Percentiles rank a stretch among this genome's conserved stretches.
Conservation (phyloP, 2,329 filamentous ascomycete genomes). For the Beauveria australis region DNA sequence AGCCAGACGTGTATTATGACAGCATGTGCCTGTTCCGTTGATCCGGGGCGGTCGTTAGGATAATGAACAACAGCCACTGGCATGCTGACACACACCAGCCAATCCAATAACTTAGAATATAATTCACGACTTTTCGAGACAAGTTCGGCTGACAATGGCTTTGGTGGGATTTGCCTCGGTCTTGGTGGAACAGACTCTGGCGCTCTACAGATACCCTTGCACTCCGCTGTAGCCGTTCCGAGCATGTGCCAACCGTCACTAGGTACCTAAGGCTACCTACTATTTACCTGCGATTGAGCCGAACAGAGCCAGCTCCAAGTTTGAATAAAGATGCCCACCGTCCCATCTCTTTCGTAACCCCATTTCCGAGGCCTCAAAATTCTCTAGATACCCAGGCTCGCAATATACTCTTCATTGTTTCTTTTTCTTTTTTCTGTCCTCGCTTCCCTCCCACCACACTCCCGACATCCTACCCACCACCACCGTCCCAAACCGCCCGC, state of each 20-base stretch:
- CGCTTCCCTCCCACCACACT: background rate
- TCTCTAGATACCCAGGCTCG: background rate
- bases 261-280: background rate
- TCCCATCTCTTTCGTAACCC: background rate
- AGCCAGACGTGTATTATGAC: background rate
- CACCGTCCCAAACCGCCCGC: background rate
- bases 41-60: conserved; percentile 3
- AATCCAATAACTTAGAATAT: background rate
- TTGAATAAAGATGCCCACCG: background rate
- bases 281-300: background rate
- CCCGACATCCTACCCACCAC: background rate
- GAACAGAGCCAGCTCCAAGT: background rate
- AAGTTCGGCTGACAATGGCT: background rate
- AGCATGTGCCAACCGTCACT: conserved; percentile 1
- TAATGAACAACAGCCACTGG: background rate
- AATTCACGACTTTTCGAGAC: too few species aligned
- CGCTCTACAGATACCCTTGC: background rate
- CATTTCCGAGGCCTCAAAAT: background rate
- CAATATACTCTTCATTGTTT: background rate
- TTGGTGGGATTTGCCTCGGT: conserved; percentile 2
- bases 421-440: background rate
- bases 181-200: background rate
- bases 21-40: conserved; percentile 8
- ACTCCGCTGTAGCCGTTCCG: background rate
- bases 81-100: background rate